A percentile compares a stretch with the other conserved stretches of the same genome.
phyloP scores from a whole-genome alignment of 129 eudicot genomes.

The Flaveria trinervia region DNA sequence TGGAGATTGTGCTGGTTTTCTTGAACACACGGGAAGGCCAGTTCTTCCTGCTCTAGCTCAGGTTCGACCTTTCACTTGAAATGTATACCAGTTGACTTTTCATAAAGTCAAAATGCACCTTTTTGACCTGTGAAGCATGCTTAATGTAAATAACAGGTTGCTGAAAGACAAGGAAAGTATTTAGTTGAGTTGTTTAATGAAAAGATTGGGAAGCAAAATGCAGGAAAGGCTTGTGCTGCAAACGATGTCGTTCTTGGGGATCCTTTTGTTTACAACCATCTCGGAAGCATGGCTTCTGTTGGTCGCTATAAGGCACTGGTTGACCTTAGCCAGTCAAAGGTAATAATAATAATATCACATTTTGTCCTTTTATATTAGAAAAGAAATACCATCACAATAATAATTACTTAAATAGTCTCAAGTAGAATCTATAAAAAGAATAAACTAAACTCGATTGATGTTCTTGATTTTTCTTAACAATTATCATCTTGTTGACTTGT shows the following conservation, averaged over 20 bases:
- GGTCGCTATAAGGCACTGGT: slow-evolving; percentile 94
- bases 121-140: slow-evolving; percentile 6
- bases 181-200: slow-evolving; percentile 65
- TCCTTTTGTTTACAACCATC: slow-evolving; percentile 88
- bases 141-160: slow-evolving; percentile 52
- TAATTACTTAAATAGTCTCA: neutral
- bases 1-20: slow-evolving; percentile 97
- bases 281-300: slow-evolving; percentile 97
- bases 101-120: slow-evolving; percentile 17
- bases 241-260: slow-evolving; percentile 67
- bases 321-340: slow-evolving; percentile 85
- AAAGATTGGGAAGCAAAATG: slow-evolving; percentile 65
- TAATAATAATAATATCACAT: slow-evolving; percentile 24
- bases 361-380: neutral
- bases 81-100: slow-evolving; percentile 12
- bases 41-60: slow-evolving; percentile 99
- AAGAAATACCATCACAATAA: too few species aligned
- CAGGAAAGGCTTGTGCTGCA: slow-evolving; percentile 64
- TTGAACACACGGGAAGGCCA: slow-evolving; percentile 73
- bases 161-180: slow-evolving; percentile 89
- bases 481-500: slow-evolving; percentile 1
- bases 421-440: neutral
- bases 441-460: neutral
- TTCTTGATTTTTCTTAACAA: slow-evolving; percentile 13
- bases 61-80: slow-evolving; percentile 43